Evolutionary conservation across 345 rosid genomes (phyloP), one percentile per base, ranked within the genome.

Genomic region (Corchorus capsularis): DNA sequence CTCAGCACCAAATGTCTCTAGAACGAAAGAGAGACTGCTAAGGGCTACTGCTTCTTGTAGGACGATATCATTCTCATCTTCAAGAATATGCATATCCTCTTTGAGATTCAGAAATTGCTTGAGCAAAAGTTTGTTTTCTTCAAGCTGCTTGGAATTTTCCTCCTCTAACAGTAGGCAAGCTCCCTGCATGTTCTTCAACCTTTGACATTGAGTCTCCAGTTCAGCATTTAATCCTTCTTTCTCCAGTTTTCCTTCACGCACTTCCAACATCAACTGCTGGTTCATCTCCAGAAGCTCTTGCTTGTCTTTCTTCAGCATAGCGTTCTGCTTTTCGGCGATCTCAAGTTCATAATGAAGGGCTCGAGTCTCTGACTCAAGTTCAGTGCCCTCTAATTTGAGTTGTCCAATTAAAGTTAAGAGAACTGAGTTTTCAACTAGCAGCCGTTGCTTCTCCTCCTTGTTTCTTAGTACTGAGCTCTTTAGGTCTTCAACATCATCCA

Each of bases 371-470:
- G 87, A 85, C 81, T 85, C 86, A 20, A 87, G 59, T 65, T 89
- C 83, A 39, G 72, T 82, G 77, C 94, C 88, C 4, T 88, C 94
- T 47, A 85, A 78, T 47, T 83, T 74, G 35, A 86, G 75, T 47
- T 88, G 92, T 75, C 78, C 80, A 56, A 93, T 83, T 50, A 91
- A 79, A 78, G 94, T 85, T 61, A 87, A 78, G 41, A 93, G 77
- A 82, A 96, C 90, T 0, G 86, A 85, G 83, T 95, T 95, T 88
- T 93, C 98, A 78, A 92, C 84, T 19, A 87, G 78, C 74, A 92
- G 82, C 67, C 75, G 82, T 68, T 89, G 93, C 82, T 77, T 89
- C 81, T 90, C 96, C 72, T 90, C 93, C 78, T 84, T 85, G 62
- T 82, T 82, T 43, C 45, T 80, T 62, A 78, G 81, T 68, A 88